Evolutionary conservation across 176 grass and related monocot genomes (phyloP).

Genomic region (Carex littledalei): DNA sequence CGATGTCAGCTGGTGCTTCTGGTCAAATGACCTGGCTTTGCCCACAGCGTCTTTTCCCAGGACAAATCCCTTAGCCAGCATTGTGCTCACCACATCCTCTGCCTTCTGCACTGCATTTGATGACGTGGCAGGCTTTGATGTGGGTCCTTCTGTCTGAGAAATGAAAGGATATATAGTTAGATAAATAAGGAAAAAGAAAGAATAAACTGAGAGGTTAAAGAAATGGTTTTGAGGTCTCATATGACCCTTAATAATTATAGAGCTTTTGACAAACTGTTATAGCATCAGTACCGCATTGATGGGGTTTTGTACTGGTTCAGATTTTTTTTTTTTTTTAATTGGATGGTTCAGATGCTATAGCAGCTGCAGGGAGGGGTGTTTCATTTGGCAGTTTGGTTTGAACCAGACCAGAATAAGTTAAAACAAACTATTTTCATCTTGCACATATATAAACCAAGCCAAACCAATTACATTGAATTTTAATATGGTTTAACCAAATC

Average conservation of each 20-base stretch:
- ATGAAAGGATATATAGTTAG: background rate
- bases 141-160: conserved; percentile 15
- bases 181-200: background rate
- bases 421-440: background rate
- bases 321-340: background rate
- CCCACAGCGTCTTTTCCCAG: conserved; percentile 66
- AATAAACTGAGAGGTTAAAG: background rate
- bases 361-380: background rate
- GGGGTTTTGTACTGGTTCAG: background rate
- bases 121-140: conserved; percentile 18
- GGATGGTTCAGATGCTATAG: background rate
- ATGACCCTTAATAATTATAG: background rate
- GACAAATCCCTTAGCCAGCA: conserved; percentile 85
- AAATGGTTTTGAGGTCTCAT: background rate
- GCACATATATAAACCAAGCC: background rate
- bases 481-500: background rate
- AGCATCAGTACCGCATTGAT: background rate
- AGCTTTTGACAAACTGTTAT: background rate
- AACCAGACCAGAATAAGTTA: background rate
- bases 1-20: conserved; percentile 72
- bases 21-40: conserved; percentile 68
- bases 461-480: background rate
- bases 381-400: background rate
- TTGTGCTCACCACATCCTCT: conserved; percentile 76
- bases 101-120: conserved; percentile 65